Percentiles rank a stretch among this genome's conserved stretches.
These are phyloP conservation scores for Dalechampia spathulata DNA, from an alignment of 441 rosid genomes.

Conservation along the genomic window DNA sequence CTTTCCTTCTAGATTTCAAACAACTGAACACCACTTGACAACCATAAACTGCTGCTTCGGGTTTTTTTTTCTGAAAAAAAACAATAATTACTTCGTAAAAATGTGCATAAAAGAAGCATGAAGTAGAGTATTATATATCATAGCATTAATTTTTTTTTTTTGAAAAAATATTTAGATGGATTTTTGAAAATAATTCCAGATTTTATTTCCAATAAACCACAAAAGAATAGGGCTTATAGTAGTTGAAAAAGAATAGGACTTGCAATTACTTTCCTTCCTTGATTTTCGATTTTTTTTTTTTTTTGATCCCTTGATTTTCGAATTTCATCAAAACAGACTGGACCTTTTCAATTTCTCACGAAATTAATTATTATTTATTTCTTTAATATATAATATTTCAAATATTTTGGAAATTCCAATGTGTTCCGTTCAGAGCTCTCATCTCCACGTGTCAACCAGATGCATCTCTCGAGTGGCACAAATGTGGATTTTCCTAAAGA, in stretches of 20 bases:
- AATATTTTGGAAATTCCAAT: slow-evolving; percentile 23
- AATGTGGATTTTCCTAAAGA: slow-evolving; percentile 4
- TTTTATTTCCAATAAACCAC: slow-evolving; percentile 8
- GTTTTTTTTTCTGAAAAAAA: neutral
- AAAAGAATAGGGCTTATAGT: slow-evolving; percentile 25
- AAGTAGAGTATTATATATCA: neutral
- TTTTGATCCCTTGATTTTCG: slow-evolving; percentile 30
- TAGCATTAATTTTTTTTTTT: neutral
- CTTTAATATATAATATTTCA: too few species aligned
- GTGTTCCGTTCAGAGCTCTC: slow-evolving; percentile 17
- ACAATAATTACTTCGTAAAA: neutral
- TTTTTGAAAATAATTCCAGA: slow-evolving; percentile 4
- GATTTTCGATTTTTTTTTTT: too few species aligned
- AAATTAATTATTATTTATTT: too few species aligned
- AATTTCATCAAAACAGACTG: slow-evolving; percentile 21
- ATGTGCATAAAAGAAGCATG: neutral
- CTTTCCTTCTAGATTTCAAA: too few species aligned
- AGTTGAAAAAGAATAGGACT: too few species aligned
- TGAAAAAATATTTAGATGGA: too few species aligned
- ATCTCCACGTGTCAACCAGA: slow-evolving; percentile 17
- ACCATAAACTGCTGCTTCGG: neutral
- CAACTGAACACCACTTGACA: slow-evolving; percentile 4
- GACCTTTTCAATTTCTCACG: slow-evolving; percentile 5
- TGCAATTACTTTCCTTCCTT: too few species aligned
- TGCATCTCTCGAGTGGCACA: slow-evolving; percentile 10